Percentiles rank a stretch among this genome's conserved stretches.
Evolutionary conservation across 2,329 filamentous ascomycete genomes (phyloP).

Genomic region (Neofusicoccum sp.): DNA sequence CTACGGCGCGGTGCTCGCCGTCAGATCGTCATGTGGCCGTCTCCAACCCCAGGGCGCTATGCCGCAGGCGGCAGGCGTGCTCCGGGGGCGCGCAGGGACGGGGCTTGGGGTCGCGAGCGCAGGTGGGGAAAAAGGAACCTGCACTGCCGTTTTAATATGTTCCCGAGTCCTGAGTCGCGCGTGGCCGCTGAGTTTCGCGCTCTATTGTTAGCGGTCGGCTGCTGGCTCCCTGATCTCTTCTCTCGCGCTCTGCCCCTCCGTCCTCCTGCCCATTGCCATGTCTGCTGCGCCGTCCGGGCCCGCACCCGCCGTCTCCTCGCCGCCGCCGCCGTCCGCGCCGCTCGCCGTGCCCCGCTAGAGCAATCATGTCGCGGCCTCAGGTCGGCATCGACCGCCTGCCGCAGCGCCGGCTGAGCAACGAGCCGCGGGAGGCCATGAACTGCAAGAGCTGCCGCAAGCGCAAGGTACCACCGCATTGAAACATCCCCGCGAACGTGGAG

Average conservation of each 20-base stretch:
- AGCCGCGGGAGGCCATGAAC: slow-evolving; percentile 90
- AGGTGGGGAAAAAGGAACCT: slow-evolving; percentile 21
- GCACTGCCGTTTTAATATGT: slow-evolving; percentile 11
- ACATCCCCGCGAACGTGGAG: slow-evolving; percentile 4
- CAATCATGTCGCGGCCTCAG: slow-evolving; percentile 63
- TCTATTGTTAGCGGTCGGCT: slow-evolving; percentile 12
- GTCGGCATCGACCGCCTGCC: slow-evolving; percentile 81
- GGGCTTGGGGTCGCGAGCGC: slow-evolving; percentile 13
- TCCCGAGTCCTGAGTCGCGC: slow-evolving; percentile 18
- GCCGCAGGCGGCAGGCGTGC: slow-evolving; percentile 4
- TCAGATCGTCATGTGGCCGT: slow-evolving; percentile 21
- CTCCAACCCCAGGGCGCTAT: slow-evolving; percentile 9
- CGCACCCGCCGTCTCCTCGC: not conserved
- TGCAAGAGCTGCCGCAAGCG: slow-evolving; percentile 92
- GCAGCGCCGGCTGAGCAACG: slow-evolving; percentile 68
- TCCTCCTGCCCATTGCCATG: slow-evolving; percentile 4
- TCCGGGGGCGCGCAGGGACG: slow-evolving; percentile 15
- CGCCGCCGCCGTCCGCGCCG: not conserved
- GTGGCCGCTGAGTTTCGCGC: slow-evolving; percentile 5
- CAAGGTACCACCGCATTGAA: slow-evolving; percentile 63
- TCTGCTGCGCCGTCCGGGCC: slow-evolving; percentile 7
- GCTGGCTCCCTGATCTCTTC: not conserved
- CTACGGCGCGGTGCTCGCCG: not conserved
- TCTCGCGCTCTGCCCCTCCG: not conserved
- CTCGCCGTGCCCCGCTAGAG: not conserved